phyloP scores from a whole-genome alignment of 2,329 filamentous ascomycete species.

The Aspergillus nomiae region DNA sequence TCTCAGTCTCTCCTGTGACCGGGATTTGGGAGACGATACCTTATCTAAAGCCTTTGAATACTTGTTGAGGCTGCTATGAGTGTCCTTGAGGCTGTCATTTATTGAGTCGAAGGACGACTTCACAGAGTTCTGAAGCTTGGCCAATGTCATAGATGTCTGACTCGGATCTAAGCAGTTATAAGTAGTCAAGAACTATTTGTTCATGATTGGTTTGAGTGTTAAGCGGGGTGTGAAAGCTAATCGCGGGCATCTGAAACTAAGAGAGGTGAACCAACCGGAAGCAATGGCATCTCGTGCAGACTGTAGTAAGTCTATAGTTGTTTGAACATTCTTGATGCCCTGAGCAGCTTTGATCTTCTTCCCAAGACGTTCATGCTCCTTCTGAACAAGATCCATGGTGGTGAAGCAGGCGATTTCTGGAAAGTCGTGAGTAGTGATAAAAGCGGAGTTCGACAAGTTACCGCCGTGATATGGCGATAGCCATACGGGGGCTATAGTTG shows the following conservation, averaged over 20 bases:
- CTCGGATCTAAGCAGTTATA: conserved; percentile 59
- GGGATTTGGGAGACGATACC: conserved; percentile 46
- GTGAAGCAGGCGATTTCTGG: conserved; percentile 5
- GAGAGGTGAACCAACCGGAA: conserved; percentile 56
- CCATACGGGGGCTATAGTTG: conserved; percentile 22
- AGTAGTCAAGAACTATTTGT: conserved; percentile 7
- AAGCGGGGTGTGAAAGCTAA: neutral
- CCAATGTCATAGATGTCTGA: conserved; percentile 71
- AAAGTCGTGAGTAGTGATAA: neutral
- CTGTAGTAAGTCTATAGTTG: conserved; percentile 75
- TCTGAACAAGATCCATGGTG: conserved; percentile 66
- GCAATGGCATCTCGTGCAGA: conserved; percentile 73
- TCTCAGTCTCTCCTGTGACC: neutral
- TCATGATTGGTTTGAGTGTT: neutral
- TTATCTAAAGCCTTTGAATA: conserved; percentile 85
- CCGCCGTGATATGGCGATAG: conserved; percentile 25
- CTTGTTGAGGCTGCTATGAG: conserved; percentile 77
- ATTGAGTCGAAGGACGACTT: conserved; percentile 79
- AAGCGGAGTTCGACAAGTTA: conserved; percentile 33
- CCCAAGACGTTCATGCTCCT: conserved; percentile 72
- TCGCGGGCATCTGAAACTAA: neutral
- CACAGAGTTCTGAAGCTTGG: conserved; percentile 82
- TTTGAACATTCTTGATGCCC: conserved; percentile 77
- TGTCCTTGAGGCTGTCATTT: conserved; percentile 78
- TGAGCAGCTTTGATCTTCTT: conserved; percentile 69